Evolutionary conservation across 176 grass and related monocot genomes (phyloP).

Genomic region (Musa itinerans): DNA sequence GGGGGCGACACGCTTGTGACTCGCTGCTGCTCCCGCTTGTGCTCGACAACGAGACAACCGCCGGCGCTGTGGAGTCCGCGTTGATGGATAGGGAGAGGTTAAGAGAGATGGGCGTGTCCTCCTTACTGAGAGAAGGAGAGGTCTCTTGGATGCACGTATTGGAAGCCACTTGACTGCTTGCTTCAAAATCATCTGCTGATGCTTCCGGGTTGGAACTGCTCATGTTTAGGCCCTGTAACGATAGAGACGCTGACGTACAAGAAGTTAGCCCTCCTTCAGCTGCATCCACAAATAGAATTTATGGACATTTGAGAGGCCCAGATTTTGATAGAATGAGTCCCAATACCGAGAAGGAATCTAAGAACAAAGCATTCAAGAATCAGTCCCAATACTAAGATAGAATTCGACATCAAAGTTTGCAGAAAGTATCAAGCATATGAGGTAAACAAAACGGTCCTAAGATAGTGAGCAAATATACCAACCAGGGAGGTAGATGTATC

Average conservation of each 20-base stretch:
- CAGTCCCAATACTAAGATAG: no score
- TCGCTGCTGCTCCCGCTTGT: constrained; percentile 5
- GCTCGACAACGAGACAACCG: background rate
- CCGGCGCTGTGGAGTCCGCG: background rate
- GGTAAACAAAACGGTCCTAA: no score
- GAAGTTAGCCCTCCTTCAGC: background rate
- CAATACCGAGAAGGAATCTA: no score
- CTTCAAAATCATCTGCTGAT: constrained; percentile 7
- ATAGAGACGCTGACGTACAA: background rate
- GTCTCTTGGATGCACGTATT: background rate
- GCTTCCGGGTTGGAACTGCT: background rate
- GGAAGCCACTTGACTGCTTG: constrained; percentile 12
- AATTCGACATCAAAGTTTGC: no score
- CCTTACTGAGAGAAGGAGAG: background rate
- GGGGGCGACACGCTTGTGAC: background rate
- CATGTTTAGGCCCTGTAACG: background rate
- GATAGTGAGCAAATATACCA: no score
- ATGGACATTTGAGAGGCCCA: background rate
- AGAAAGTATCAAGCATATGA: background rate
- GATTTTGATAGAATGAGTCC: no score
- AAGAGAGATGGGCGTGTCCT: background rate
- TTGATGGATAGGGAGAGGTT: constrained; percentile 4
- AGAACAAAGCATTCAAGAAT: no score
- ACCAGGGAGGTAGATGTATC: background rate
- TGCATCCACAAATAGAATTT: background rate